These are phyloP conservation scores for Fusarium torulosum DNA, from an alignment of 2,329 filamentous ascomycete genomes.

Conservation along the genomic window DNA sequence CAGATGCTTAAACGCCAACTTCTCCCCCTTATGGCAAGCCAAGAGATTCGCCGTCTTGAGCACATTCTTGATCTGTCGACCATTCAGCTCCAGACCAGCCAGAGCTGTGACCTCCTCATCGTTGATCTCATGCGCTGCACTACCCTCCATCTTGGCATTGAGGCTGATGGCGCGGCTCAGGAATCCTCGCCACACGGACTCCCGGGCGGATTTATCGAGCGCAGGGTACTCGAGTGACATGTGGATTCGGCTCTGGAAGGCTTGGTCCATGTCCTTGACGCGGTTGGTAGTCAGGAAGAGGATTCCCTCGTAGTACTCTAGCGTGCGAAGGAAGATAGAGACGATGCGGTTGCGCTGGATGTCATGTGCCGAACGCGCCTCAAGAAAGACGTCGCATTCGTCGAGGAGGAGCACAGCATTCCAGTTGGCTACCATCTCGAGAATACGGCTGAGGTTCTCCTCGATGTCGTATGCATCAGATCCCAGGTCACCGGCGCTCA, in stretches of 20 bases:
- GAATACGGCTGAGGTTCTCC: conserved; percentile 61
- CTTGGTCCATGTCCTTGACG: conserved; percentile 59
- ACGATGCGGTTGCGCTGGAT: conserved; percentile 53
- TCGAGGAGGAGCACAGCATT: conserved; percentile 55
- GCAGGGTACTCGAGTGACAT: conserved; percentile 61
- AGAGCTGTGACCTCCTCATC: conserved; percentile 53
- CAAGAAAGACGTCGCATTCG: conserved; percentile 60
- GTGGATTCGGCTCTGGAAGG: conserved; percentile 63
- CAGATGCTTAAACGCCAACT: conserved; percentile 48
- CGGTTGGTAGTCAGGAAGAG: conserved; percentile 65
- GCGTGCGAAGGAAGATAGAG: conserved; percentile 57
- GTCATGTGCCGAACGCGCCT: conserved; percentile 53
- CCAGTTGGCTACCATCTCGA: conserved; percentile 75
- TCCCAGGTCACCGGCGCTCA: conserved; percentile 77
- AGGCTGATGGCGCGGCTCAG: conserved; percentile 50
- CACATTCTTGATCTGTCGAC: conserved; percentile 65
- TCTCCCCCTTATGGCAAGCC: conserved; percentile 51
- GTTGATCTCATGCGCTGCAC: conserved; percentile 49
- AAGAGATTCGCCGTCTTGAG: conserved; percentile 55
- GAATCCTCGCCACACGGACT: conserved; percentile 58
- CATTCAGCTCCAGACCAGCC: conserved; percentile 59
- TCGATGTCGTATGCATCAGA: conserved; percentile 74
- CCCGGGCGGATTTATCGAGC: conserved; percentile 54
- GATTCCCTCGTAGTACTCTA: conserved; percentile 63
- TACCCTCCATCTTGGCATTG: conserved; percentile 38